Conservation (phyloP, 2,329 filamentous ascomycete genomes). For the Ophiostoma sp. region DNA sequence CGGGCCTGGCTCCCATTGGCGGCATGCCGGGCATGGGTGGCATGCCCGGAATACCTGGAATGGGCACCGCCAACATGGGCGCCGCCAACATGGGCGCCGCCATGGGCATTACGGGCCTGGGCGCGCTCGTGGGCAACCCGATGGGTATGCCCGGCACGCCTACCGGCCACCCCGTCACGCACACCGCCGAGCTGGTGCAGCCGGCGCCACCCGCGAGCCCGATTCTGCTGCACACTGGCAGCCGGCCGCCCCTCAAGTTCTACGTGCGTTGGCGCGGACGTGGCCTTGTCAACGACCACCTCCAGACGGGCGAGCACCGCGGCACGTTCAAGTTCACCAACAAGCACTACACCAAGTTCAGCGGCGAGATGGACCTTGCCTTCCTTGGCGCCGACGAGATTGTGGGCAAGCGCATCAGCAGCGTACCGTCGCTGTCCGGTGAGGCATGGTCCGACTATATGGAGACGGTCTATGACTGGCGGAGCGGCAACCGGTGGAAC, state of each 20-base stretch:
- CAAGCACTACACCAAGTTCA: constrained; percentile 31
- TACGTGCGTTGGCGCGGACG: constrained; percentile 30
- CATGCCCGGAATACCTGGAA: constrained; percentile 22
- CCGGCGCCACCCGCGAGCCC: background rate
- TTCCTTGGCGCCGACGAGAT: constrained; percentile 29
- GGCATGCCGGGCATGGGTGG: constrained; percentile 20
- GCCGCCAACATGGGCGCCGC: constrained; percentile 19
- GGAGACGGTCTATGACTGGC: constrained; percentile 29
- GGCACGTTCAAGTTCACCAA: constrained; percentile 32
- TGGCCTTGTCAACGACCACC: constrained; percentile 30
- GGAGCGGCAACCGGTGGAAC: constrained; percentile 25
- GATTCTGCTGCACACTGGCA: constrained; percentile 19
- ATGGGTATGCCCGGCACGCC: constrained; percentile 8
- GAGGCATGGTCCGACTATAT: constrained; percentile 30
- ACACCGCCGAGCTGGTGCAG: background rate
- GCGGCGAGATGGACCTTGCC: constrained; percentile 29
- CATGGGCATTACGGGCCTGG: constrained; percentile 23
- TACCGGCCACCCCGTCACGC: background rate
- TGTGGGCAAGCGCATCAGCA: constrained; percentile 29
- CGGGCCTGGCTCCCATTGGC: constrained; percentile 16
- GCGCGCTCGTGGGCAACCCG: constrained; percentile 22
- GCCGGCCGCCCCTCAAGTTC: constrained; percentile 27
- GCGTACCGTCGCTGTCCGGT: constrained; percentile 24
- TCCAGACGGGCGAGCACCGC: constrained; percentile 27
- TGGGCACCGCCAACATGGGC: constrained; percentile 19